phyloP scores from a whole-genome alignment of 2,329 filamentous ascomycete genomes.

The Zymoseptoria ardabiliae region DNA sequence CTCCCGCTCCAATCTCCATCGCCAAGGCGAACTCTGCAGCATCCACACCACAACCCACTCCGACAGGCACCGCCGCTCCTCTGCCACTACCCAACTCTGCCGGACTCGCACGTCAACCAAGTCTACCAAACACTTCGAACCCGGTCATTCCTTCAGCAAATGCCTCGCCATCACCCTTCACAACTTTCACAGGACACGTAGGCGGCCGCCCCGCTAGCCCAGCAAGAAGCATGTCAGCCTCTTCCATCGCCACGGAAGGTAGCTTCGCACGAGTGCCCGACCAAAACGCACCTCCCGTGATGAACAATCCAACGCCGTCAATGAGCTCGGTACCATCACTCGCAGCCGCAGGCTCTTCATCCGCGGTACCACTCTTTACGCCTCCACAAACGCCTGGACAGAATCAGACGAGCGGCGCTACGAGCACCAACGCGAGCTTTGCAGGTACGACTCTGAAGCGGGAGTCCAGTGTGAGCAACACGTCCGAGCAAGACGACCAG shows the following conservation, averaged over 20 bases:
- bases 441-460: slow-evolving; percentile 3
- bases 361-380: slow-evolving; percentile 66
- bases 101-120: slow-evolving; percentile 2
- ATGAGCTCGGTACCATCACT: slow-evolving; percentile 28
- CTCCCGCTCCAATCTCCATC: slow-evolving; percentile 34
- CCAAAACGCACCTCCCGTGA: slow-evolving; percentile 30
- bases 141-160: slow-evolving; percentile 8
- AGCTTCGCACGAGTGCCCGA: slow-evolving; percentile 38
- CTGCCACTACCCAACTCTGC: slow-evolving; percentile 4
- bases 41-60: slow-evolving; percentile 36
- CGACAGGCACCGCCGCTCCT: slow-evolving; percentile 18
- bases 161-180: slow-evolving; percentile 52
- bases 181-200: slow-evolving; percentile 10
- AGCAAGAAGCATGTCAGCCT: slow-evolving; percentile 76
- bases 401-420: slow-evolving; percentile 19
- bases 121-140: slow-evolving; percentile 1
- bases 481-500: slow-evolving; percentile 31
- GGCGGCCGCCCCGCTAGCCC: slow-evolving; percentile 62
- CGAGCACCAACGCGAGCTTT: slow-evolving; percentile 1
- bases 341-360: slow-evolving; percentile 29
- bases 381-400: slow-evolving; percentile 76
- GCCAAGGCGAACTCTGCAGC: slow-evolving; percentile 30
- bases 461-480: slow-evolving; percentile 25
- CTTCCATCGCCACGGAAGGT: slow-evolving; percentile 64
- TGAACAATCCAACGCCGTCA: slow-evolving; percentile 29